Evolutionary conservation across 2,329 filamentous ascomycete species (phyloP).

Genomic region (Colletotrichum orchidophilum): DNA sequence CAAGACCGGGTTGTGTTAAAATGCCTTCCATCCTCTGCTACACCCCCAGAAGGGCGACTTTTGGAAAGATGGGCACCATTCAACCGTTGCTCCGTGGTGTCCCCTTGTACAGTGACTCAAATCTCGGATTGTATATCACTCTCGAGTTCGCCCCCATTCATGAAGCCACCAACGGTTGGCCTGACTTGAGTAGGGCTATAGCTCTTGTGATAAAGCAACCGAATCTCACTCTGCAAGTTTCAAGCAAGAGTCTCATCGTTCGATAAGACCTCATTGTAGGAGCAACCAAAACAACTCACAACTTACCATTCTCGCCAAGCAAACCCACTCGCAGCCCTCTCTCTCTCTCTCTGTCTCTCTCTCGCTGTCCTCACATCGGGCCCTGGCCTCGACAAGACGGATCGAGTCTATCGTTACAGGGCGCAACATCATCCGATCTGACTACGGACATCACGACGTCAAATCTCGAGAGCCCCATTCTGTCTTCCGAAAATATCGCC

Average conservation of each 20-base stretch:
- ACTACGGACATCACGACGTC: constrained; percentile 14
- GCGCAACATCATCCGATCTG: neutral
- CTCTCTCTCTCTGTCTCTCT: no score
- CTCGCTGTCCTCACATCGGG: neutral
- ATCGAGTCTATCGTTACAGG: constrained; percentile 4
- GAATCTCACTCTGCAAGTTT: constrained; percentile 24
- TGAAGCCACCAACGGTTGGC: constrained; percentile 12
- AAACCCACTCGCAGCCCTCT: neutral
- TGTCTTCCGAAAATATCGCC: constrained; percentile 23
- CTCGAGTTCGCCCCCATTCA: constrained; percentile 24
- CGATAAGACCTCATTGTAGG: constrained; percentile 24
- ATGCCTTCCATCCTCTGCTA: constrained; percentile 26
- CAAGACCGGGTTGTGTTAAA: constrained; percentile 31
- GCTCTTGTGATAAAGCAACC: constrained; percentile 18
- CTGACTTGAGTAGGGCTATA: constrained; percentile 6
- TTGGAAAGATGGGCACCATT: constrained; percentile 40
- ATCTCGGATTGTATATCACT: constrained; percentile 30
- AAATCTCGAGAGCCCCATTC: constrained; percentile 6
- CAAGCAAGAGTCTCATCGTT: constrained; percentile 12
- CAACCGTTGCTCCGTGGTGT: constrained; percentile 38
- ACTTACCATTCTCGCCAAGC: constrained; percentile 19
- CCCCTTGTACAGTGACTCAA: constrained; percentile 37
- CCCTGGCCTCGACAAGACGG: constrained; percentile 6
- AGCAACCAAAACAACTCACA: constrained; percentile 5
- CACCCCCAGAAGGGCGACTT: constrained; percentile 34